A percentile compares a stretch with the other conserved stretches of the same genome.
Conservation (phyloP, 2,329 filamentous ascomycete species). For the Alternaria dauci region DNA sequence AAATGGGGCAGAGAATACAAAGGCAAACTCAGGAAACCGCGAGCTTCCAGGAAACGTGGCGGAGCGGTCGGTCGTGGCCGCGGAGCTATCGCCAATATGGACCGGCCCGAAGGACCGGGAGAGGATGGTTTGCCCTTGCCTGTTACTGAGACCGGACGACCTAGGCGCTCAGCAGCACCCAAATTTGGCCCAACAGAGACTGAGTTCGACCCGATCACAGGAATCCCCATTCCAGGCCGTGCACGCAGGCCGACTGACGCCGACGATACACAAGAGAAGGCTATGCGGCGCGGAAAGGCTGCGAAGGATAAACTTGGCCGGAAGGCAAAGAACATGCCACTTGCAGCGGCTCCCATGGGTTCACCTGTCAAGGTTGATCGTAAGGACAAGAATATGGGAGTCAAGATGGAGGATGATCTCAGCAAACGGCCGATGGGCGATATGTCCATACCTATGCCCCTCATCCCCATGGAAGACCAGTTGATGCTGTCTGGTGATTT, state of each 20-base stretch:
- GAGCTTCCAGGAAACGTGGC: constrained; percentile 43
- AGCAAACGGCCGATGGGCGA: constrained; percentile 40
- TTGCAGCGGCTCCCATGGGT: constrained; percentile 49
- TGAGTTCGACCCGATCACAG: constrained; percentile 64
- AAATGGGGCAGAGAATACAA: constrained; percentile 79
- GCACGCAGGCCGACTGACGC: constrained; percentile 42
- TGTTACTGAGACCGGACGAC: constrained; percentile 59
- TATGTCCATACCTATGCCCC: constrained; percentile 37
- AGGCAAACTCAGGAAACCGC: constrained; percentile 65
- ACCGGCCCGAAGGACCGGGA: constrained; percentile 50
- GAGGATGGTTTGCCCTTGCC: constrained; percentile 51
- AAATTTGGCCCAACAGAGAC: constrained; percentile 72
- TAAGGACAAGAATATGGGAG: constrained; percentile 41
- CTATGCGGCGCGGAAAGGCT: constrained; percentile 54
- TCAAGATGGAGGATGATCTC: constrained; percentile 48
- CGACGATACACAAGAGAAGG: constrained; percentile 46
- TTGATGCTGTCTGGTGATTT: constrained; percentile 35
- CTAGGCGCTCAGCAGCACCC: constrained; percentile 67
- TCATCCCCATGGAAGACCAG: constrained; percentile 37
- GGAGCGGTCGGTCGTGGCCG: constrained; percentile 58
- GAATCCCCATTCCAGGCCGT: constrained; percentile 48
- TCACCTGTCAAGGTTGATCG: constrained; percentile 49
- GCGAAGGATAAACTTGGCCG: constrained; percentile 51
- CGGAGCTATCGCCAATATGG: constrained; percentile 65
- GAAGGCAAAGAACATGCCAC: constrained; percentile 53